A percentile compares a stretch with the other conserved stretches of the same genome.
Conservation (phyloP, 2,329 filamentous ascomycete genomes). For the Colletotrichum sansevieriae region DNA sequence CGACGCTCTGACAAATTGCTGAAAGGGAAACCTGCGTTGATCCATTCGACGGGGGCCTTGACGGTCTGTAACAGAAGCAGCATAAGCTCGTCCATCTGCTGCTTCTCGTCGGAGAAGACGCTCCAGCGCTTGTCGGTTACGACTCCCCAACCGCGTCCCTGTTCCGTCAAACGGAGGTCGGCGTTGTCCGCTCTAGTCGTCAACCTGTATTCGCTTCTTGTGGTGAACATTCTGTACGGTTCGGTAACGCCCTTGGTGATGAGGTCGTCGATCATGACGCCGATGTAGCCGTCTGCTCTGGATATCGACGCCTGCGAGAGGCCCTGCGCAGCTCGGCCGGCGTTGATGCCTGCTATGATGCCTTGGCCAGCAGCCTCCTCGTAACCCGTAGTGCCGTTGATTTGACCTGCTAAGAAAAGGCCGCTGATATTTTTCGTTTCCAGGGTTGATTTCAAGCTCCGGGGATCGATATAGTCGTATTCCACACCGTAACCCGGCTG, state of each 20-base stretch:
- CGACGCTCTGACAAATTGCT: constrained; percentile 65
- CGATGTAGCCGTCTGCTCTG: constrained; percentile 93
- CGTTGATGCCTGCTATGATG: constrained; percentile 92
- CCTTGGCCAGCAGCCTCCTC: constrained; percentile 97
- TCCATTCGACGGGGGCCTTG: constrained; percentile 76
- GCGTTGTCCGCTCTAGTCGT: constrained; percentile 94
- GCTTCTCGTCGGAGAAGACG: constrained; percentile 73
- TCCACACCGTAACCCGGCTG: constrained; percentile 98
- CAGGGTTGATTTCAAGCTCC: constrained; percentile 86
- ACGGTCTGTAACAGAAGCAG: constrained; percentile 68
- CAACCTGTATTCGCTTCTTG: constrained; percentile 95
- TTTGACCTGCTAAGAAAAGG: constrained; percentile 93
- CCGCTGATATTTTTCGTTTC: constrained; percentile 94
- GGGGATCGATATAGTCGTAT: constrained; percentile 97
- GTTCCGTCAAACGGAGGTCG: constrained; percentile 84
- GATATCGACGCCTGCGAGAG: constrained; percentile 77
- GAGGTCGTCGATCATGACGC: constrained; percentile 98
- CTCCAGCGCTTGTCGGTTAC: constrained; percentile 85
- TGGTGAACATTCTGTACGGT: constrained; percentile 98
- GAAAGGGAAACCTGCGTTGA: constrained; percentile 75
- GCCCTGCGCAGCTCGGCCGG: constrained; percentile 81
- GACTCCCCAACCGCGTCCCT: constrained; percentile 81
- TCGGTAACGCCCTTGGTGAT: constrained; percentile 97
- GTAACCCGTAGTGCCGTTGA: constrained; percentile 98
- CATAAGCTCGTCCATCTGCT: constrained; percentile 76